Evolutionary conservation across 129 eudicot genomes (phyloP).

Genomic region (Centella asiatica): DNA sequence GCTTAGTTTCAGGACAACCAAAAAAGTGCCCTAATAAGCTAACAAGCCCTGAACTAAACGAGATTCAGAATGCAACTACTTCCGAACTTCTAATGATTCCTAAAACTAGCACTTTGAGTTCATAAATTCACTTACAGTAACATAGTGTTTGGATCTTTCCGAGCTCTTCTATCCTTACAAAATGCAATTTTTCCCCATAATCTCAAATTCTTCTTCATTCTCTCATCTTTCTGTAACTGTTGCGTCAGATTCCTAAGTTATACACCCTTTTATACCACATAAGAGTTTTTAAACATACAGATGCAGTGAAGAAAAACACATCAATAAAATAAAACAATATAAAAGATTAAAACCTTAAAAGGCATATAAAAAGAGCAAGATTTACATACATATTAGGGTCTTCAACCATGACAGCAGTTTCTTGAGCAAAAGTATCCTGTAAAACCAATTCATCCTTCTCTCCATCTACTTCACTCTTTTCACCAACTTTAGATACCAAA

Average conservation of each 20-base stretch:
- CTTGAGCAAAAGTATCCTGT: conserved; percentile 98
- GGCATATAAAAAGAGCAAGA: neutral
- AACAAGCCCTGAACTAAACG: neutral
- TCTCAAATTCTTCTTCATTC: no score
- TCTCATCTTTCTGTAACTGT: no score
- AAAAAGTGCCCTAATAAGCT: no score
- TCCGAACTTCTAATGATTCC: no score
- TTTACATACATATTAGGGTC: conserved; percentile 80
- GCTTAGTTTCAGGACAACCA: neutral
- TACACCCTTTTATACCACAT: neutral
- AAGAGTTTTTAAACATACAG: neutral
- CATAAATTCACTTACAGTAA: neutral
- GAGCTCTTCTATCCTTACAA: no score
- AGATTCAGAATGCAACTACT: neutral
- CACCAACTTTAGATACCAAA: conserved; percentile 38
- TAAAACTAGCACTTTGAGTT: neutral
- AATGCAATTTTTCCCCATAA: no score
- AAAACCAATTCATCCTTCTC: conserved; percentile 96
- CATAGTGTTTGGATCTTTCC: neutral
- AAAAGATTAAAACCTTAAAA: no score
- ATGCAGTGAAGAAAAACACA: neutral
- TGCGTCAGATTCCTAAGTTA: neutral
- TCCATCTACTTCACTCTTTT: conserved; percentile 68
- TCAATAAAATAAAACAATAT: no score
- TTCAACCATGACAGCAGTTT: conserved; percentile 97